These are phyloP conservation scores for Umbellularia californica DNA, from an alignment of 164 flowering plant species.

Conservation along the genomic window DNA sequence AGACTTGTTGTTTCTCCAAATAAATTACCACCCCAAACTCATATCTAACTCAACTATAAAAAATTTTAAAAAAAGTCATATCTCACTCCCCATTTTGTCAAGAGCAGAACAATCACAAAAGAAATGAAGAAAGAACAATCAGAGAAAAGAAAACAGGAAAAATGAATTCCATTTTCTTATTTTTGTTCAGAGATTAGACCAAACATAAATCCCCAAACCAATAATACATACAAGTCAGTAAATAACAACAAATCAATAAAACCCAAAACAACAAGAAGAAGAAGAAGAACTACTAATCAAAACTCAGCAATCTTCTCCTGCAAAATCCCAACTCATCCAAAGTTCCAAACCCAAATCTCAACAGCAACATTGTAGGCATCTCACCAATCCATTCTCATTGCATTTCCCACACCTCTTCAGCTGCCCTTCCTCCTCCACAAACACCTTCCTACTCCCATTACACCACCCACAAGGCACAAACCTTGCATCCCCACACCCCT, in stretches of 20 bases:
- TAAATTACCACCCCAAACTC: no score
- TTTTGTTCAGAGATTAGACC: no score
- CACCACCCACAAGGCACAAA: constrained; percentile 77
- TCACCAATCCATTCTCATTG: constrained; percentile 86
- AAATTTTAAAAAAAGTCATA: no score
- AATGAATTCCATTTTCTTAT: no score
- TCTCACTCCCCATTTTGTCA: no score
- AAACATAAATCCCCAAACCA: neutral
- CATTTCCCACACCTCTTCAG: constrained; percentile 59
- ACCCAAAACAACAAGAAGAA: no score
- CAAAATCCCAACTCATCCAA: neutral
- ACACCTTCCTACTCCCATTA: constrained; percentile 77
- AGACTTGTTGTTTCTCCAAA: no score
- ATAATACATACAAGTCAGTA: neutral
- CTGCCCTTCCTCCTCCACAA: constrained; percentile 52
- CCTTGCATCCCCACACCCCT: constrained; percentile 80
- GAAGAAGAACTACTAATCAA: neutral
- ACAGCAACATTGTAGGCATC: constrained; percentile 70
- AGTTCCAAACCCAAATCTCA: constrained; percentile 15
- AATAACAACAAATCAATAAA: no score
- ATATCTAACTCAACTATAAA: no score
- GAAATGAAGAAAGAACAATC: no score
- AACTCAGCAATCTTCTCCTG: neutral
- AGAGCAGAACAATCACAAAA: no score
- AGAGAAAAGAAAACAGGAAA: no score